These are phyloP conservation scores for Solanum chiquidenum DNA, from an alignment of 257 asterid genomes.

Conservation along the genomic window DNA sequence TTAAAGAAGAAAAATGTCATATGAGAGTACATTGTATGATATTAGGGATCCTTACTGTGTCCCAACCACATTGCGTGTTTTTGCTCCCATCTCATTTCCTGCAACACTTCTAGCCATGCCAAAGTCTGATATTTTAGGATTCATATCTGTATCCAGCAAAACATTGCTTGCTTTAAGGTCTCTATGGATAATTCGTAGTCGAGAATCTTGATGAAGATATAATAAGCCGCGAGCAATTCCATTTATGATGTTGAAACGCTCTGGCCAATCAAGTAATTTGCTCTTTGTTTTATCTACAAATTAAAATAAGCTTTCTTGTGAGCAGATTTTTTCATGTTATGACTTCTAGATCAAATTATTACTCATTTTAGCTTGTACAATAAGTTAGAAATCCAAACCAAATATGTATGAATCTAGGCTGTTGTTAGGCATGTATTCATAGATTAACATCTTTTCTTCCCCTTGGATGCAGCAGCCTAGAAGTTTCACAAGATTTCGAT, in stretches of 20 bases:
- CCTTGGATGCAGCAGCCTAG: neutral
- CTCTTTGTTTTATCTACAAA: constrained; percentile 10
- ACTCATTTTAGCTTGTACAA: neutral
- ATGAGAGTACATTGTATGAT: neutral
- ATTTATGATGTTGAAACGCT: constrained; percentile 8
- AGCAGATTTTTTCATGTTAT: neutral
- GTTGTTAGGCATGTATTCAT: neutral
- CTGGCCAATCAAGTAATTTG: constrained; percentile 15
- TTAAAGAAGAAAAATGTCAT: neutral
- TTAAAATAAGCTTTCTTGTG: neutral
- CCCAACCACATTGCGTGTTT: constrained; percentile 19
- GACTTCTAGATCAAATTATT: neutral
- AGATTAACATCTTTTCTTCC: neutral
- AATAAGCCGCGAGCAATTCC: constrained; percentile 27
- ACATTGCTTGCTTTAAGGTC: constrained; percentile 27
- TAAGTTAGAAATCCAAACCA: neutral
- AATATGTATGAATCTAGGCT: neutral
- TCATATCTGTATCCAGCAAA: constrained; percentile 19
- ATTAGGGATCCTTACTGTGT: constrained; percentile 12
- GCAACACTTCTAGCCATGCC: constrained; percentile 20
- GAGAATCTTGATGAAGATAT: constrained; percentile 32
- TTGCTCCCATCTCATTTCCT: constrained; percentile 27
- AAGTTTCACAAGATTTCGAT: constrained; percentile 2
- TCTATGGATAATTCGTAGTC: constrained; percentile 21
- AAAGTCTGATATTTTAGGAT: constrained; percentile 26